Evolutionary conservation across 1,139 yeast species (phyloP), one percentile per base, ranked within the genome.

Genomic region (Yamadazyma dendronema): DNA sequence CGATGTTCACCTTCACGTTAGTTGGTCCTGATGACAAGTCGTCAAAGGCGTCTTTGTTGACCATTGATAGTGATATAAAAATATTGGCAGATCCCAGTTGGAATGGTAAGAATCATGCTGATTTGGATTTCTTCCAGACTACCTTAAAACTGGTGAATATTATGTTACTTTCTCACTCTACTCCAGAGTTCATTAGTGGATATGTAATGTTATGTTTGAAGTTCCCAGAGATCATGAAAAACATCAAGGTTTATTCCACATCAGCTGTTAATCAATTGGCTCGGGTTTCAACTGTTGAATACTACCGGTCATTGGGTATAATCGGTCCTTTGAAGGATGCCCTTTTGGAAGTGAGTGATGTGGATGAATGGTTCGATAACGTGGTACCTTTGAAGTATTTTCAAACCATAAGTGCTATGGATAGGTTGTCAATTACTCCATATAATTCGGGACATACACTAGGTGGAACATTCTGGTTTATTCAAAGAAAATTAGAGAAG

Each of bases 391-490:
- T 92, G 37, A 92, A 90, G 52, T 89, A 83, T 54, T 78, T 89
- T 1, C 98, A 92, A 57, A 76, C 88, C 2, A 68, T 80, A n/a
- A 74, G 71, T 38, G 61, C 82, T 39, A 70, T 77, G 38, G 88
- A 84, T 17, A 62, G 59, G 37, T 59, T 87, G 15, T 68, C 77
- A 1, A 65, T 90, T 12, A 83, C 96, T 0, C 95, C 97, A 0
- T 82, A 82, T 50, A 88, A 87, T 57, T 84, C 97, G 0, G 99
- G 99, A 1, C 96, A 88, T 56, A 74, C 95, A 0, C 71, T 94
- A 28, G 99, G 99, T 40, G 97, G 98, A 7, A 81, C 88, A 0
- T 76, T 84, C 38, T 92, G 97, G 97, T 66, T 84, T 31, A 62
- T 90, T 17, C 74, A 78, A 37, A 81, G 81, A 46, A 81, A 84